These are phyloP conservation scores for Myriosclerotinia curreyana DNA, from an alignment of 2,329 filamentous ascomycete species.

Conservation along the genomic window DNA sequence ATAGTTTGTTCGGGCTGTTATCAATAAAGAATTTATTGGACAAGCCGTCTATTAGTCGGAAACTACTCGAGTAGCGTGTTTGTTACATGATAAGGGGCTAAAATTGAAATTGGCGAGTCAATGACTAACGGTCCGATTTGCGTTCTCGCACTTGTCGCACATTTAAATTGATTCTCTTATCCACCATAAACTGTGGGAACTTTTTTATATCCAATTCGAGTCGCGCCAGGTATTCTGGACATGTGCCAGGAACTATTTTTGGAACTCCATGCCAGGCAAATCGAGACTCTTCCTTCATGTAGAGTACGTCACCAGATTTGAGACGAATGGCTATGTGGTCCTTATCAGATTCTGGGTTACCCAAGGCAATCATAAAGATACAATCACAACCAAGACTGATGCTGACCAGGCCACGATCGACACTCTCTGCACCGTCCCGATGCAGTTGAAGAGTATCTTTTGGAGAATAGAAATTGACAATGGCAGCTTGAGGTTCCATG, in stretches of 20 bases:
- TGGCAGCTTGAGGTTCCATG: constrained; percentile 81
- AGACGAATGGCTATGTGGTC: constrained; percentile 62
- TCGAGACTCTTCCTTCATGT: constrained; percentile 78
- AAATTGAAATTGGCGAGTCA: neutral
- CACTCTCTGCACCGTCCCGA: constrained; percentile 86
- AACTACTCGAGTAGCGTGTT: neutral
- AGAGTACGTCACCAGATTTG: constrained; percentile 81
- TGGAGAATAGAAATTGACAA: constrained; percentile 88
- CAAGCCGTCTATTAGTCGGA: too few species aligned
- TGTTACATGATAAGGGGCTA: constrained; percentile 4
- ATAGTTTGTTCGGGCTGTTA: neutral
- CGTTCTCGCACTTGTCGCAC: constrained; percentile 75
- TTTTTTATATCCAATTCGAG: constrained; percentile 62
- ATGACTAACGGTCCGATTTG: neutral
- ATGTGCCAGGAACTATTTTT: constrained; percentile 76
- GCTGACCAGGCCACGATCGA: constrained; percentile 74
- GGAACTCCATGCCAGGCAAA: constrained; percentile 97
- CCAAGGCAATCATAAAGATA: constrained; percentile 77
- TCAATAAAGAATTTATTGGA: too few species aligned
- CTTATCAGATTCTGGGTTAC: constrained; percentile 33
- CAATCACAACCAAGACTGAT: constrained; percentile 88
- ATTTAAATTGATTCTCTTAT: constrained; percentile 88
- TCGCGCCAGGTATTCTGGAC: constrained; percentile 67
- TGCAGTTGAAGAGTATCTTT: constrained; percentile 91
- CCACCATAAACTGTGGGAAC: constrained; percentile 85